phyloP scores from a whole-genome alignment of 2,329 filamentous ascomycete genomes.

The Xylaria multiplex region DNA sequence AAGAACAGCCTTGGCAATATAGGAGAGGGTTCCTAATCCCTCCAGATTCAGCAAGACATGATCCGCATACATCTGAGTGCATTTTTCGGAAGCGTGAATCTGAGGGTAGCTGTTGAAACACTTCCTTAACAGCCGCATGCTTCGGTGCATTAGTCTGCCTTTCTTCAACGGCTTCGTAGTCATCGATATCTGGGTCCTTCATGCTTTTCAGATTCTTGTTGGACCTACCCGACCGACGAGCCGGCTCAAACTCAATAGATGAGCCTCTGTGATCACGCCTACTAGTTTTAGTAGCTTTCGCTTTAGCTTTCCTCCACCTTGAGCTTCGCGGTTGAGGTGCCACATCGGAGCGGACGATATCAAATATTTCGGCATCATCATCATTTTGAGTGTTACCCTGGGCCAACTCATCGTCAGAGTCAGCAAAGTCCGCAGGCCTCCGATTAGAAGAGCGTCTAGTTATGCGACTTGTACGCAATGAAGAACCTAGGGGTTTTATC shows the following conservation, averaged over 20 bases:
- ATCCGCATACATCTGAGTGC: constrained; percentile 78
- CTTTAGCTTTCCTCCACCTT: constrained; percentile 35
- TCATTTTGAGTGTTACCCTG: constrained; percentile 32
- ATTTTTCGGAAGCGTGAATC: constrained; percentile 74
- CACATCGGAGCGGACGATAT: constrained; percentile 46
- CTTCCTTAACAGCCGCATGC: constrained; percentile 74
- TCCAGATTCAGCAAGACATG: constrained; percentile 69
- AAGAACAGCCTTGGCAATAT: constrained; percentile 89
- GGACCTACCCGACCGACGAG: constrained; percentile 60
- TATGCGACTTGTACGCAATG: constrained; percentile 24
- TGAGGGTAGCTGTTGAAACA: constrained; percentile 71
- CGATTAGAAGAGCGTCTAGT: constrained; percentile 33
- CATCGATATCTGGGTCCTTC: constrained; percentile 66
- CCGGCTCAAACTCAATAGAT: constrained; percentile 64
- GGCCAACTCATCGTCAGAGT: constrained; percentile 49
- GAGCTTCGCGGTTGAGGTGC: constrained; percentile 35
- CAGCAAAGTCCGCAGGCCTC: constrained; percentile 22
- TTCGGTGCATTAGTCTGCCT: constrained; percentile 59
- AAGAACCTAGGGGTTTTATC: background rate
- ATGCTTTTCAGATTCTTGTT: constrained; percentile 58
- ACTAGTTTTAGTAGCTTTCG: constrained; percentile 31
- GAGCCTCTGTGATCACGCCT: constrained; percentile 48
- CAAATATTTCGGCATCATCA: constrained; percentile 41
- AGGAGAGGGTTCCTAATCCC: constrained; percentile 75
- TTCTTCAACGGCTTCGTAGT: constrained; percentile 63